Conservation (phyloP, 129 eudicot genomes). For the Saussurea involucrata region DNA sequence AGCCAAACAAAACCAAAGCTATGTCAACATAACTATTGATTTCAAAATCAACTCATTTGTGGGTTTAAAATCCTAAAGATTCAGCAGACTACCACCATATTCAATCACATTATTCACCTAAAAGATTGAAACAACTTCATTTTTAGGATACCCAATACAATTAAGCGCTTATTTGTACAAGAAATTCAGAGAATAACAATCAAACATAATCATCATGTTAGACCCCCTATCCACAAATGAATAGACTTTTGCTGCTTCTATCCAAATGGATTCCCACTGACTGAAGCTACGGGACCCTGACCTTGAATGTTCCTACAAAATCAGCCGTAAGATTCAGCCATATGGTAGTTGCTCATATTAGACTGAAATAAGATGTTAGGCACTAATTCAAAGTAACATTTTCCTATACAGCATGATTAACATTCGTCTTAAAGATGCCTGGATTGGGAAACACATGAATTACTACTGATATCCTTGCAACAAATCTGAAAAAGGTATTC, state of each 20-base stretch:
- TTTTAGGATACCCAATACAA: constrained; percentile 3
- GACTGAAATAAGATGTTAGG: no score
- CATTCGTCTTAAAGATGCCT: no score
- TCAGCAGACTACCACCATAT: constrained; percentile 8
- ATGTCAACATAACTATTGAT: not conserved
- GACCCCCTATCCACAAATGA: constrained; percentile 16
- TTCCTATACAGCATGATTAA: no score
- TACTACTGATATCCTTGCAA: no score
- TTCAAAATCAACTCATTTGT: not conserved
- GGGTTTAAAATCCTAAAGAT: not conserved
- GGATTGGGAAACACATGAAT: no score
- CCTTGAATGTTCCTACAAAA: constrained; percentile 65
- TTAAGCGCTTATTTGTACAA: constrained; percentile 26
- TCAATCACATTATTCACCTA: constrained; percentile 1
- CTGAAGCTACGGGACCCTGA: constrained; percentile 68
- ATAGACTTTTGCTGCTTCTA: constrained; percentile 24
- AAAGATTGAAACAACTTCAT: not conserved
- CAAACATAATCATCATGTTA: constrained; percentile 2
- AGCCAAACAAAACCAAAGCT: not conserved
- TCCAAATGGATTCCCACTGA: constrained; percentile 91
- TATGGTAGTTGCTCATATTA: no score
- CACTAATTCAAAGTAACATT: no score
- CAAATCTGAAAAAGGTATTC: no score
- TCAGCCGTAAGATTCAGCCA: not conserved
- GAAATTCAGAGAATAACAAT: constrained; percentile 9